phyloP scores from a whole-genome alignment of 164 flowering plant species.

The Paratinospora sagittata region DNA sequence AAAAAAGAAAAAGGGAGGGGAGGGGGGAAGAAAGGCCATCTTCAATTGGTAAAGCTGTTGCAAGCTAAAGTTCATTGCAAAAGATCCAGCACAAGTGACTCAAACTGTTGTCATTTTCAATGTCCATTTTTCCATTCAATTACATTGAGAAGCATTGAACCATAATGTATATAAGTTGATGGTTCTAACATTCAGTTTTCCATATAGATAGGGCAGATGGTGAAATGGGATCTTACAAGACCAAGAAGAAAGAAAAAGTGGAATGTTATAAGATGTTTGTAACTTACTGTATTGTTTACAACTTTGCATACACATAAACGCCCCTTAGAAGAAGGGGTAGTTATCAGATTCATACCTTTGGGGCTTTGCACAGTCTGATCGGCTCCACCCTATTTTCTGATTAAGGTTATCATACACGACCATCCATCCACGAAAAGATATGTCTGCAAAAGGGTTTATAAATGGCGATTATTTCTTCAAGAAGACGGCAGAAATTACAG shows the following conservation, averaged over 20 bases:
- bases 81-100: too few species aligned
- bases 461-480: background rate
- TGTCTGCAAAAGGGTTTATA: conserved; percentile 34
- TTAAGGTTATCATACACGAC: conserved; percentile 66
- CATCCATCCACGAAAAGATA: conserved; percentile 55
- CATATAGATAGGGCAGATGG: background rate
- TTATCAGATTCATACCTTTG: conserved; percentile 22
- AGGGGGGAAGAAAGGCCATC: too few species aligned
- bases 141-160: too few species aligned
- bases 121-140: too few species aligned
- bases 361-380: conserved; percentile 50
- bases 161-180: background rate
- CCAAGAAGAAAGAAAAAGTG: background rate
- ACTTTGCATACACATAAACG: background rate
- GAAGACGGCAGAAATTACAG: background rate
- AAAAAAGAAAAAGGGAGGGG: too few species aligned
- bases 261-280: too few species aligned
- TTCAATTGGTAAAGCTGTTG: background rate
- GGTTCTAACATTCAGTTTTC: background rate
- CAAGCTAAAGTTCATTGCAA: background rate
- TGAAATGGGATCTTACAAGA: background rate
- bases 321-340: conserved; percentile 19
- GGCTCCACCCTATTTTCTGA: conserved; percentile 57
- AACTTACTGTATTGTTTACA: background rate
- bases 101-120: too few species aligned